phyloP scores from a whole-genome alignment of 2,329 filamentous ascomycete species.

The Neonectria magnoliae region DNA sequence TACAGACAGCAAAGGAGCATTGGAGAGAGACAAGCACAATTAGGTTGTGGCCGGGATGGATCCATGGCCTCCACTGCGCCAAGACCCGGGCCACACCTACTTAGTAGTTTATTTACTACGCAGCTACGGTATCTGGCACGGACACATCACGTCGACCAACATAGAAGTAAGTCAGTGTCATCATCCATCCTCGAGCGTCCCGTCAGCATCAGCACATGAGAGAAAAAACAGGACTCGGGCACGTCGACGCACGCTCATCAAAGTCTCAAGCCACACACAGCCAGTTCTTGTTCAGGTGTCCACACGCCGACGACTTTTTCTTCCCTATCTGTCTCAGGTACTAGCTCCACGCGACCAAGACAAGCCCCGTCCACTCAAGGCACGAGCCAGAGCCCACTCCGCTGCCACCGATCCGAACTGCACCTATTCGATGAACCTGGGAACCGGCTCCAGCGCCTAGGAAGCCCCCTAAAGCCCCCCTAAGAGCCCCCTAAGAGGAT shows the following conservation, averaged over 20 bases:
- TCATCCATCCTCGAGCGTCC: neutral
- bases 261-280: neutral
- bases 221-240: too few relatives aligned
- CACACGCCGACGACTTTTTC: neutral
- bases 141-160: too few relatives aligned
- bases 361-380: constrained; percentile 2
- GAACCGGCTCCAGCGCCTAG: constrained; percentile 3
- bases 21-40: too few relatives aligned
- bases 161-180: too few relatives aligned
- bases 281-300: neutral
- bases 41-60: neutral
- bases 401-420: constrained; percentile 9
- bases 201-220: neutral
- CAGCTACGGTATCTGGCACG: too few relatives aligned
- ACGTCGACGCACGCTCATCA: too few relatives aligned
- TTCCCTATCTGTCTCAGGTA: constrained; percentile 11
- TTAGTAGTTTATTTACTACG: too few relatives aligned
- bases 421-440: neutral
- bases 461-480: neutral
- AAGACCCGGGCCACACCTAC: too few relatives aligned
- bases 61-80: too few relatives aligned
- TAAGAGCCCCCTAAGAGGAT: neutral
- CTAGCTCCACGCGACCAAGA: constrained; percentile 17
- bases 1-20: neutral
- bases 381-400: constrained; percentile 7